Evolutionary conservation across 2,329 filamentous ascomycete genomes (phyloP).

Genomic region (Fusarium circinatum): DNA sequence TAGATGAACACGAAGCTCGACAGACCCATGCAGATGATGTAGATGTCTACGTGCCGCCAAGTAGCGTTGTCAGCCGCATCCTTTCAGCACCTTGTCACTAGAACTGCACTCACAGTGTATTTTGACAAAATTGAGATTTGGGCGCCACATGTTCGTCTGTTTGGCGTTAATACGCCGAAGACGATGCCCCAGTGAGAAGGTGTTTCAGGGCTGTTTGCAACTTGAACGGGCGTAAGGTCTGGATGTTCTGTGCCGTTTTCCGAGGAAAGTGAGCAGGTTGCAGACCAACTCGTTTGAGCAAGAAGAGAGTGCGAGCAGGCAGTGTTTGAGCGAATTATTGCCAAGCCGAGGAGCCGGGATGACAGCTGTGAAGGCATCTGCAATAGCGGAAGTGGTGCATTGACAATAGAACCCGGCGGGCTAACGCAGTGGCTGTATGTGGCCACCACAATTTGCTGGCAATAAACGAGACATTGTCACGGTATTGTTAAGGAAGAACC

Average conservation of each 20-base stretch:
- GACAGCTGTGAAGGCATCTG: conserved; percentile 22
- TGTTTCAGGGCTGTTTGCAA: conserved; percentile 5
- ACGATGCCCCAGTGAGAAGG: neutral
- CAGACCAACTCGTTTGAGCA: conserved; percentile 20
- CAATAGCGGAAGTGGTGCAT: conserved; percentile 16
- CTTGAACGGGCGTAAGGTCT: conserved; percentile 1
- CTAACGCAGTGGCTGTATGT: conserved; percentile 20
- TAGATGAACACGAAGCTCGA: conserved; percentile 36
- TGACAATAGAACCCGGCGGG: conserved; percentile 13
- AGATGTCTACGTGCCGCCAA: conserved; percentile 32
- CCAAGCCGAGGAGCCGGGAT: conserved; percentile 5
- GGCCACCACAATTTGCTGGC: neutral
- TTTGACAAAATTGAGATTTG: conserved; percentile 42
- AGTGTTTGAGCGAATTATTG: conserved; percentile 38
- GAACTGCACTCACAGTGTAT: conserved; percentile 41
- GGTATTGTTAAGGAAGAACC: conserved; percentile 23
- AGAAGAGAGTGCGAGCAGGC: neutral
- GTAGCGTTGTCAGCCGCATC: conserved; percentile 12
- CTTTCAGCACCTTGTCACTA: neutral
- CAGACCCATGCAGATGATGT: conserved; percentile 41
- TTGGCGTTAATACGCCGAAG: conserved; percentile 13
- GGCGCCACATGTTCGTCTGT: conserved; percentile 37
- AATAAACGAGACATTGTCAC: conserved; percentile 15
- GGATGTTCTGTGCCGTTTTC: conserved; percentile 20
- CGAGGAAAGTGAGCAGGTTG: conserved; percentile 9